Conservation (phyloP, 306 rosid species). For the Lathyrus aphaca region DNA sequence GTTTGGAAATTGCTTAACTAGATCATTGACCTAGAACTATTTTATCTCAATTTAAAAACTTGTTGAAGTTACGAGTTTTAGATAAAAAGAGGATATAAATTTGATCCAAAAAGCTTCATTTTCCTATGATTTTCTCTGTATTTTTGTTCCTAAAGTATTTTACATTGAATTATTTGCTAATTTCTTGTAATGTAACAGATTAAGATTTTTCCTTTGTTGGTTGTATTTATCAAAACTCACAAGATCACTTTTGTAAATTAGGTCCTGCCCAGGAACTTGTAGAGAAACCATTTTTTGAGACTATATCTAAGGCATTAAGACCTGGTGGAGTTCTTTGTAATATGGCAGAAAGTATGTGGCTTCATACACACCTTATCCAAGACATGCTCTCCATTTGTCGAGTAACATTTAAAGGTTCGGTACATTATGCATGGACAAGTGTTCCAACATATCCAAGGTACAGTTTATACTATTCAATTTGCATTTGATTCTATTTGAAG, state of each 20-base stretch:
- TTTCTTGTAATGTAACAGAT: not conserved
- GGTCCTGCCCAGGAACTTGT: constrained; percentile 99
- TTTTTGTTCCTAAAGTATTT: constrained; percentile 5
- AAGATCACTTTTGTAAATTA: constrained; percentile 39
- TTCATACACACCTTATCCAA: constrained; percentile 93
- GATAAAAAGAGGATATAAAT: not conserved
- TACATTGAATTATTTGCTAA: not conserved
- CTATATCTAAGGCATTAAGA: constrained; percentile 85
- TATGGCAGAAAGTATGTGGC: constrained; percentile 99
- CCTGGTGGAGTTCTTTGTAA: constrained; percentile 97
- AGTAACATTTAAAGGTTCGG: constrained; percentile 85
- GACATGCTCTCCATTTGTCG: constrained; percentile 76
- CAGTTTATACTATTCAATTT: not conserved
- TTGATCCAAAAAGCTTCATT: constrained; percentile 18
- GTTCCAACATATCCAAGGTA: constrained; percentile 98
- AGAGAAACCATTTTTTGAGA: constrained; percentile 93
- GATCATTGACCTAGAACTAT: constrained; percentile 20
- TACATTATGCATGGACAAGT: constrained; percentile 89
- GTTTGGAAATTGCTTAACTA: constrained; percentile 16
- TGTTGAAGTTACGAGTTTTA: not conserved
- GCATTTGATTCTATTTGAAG: not conserved
- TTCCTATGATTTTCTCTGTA: constrained; percentile 12
- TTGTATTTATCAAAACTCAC: constrained; percentile 20
- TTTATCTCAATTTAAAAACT: not conserved
- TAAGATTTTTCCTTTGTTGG: constrained; percentile 4